Base-by-base conservation (phyloP, 345 rosid genomes). In the Bruguiera sexangula region DNA sequence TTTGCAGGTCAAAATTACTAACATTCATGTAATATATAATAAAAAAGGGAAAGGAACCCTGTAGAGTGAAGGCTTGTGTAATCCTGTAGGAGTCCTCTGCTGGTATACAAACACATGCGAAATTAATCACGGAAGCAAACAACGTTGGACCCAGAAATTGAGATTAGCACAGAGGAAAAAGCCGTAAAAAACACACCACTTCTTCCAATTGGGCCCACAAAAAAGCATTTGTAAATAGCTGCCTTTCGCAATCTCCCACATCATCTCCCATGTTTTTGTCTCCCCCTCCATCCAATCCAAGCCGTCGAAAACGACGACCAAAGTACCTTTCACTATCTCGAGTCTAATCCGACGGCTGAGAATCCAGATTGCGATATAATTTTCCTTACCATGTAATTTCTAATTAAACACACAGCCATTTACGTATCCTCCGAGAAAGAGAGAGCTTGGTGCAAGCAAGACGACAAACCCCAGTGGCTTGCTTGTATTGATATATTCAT, bases 401-500 rank as follows among this genome's bases (percentile, higher is more conserved):
- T 16, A 6, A 6, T 18, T 16, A 15, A 18, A 60, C 21, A 6
- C 21, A 51, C 60, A 51, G 66, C 57, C 22, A 57, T 21, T 3
- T 57, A 57, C 60, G 53, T 57, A 43, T 43, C 46, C 39, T 56
- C 68, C 13, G 24, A 19, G 51, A 16, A n/a, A 8, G 20, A 2
- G 27, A 4, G 20, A 32, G 32, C 36, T 59, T 31, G 39, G 20
- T 58, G 70, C 71, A 31, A 39, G 52, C 61, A 15, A 71, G 70
- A 68, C 21, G 67, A 60, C 73, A 76, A 37, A 11, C 10, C 31
- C 18, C 58, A 16, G 6, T 52, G 63, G 58, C 62, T 32, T 54
- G 58, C 62, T 32, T 54, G 8, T 39, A 6, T 53, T 68, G n/a
- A 43, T 43, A 50, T 60, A 65, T 65, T 73, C 73, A 43, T 66